phyloP scores from a whole-genome alignment of 139 green algal species.

The Gonium pectorale region DNA sequence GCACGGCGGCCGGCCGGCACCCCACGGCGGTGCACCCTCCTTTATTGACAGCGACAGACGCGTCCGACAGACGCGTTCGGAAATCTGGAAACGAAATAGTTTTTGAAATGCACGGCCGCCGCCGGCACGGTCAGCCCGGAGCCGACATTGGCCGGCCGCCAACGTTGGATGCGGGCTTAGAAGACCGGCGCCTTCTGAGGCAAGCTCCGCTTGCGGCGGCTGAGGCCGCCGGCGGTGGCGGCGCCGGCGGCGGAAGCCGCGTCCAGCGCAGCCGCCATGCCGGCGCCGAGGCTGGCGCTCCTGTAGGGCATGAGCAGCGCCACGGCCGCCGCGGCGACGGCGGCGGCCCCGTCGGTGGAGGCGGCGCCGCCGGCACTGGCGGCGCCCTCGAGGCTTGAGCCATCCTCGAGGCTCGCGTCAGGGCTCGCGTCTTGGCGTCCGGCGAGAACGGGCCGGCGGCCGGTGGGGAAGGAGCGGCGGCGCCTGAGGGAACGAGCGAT shows the following conservation, averaged over 20 bases:
- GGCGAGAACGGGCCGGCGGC: not conserved
- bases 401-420: not conserved
- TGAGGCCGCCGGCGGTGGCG: not conserved
- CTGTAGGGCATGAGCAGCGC: constrained; percentile 13
- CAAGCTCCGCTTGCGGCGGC: constrained; percentile 10
- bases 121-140: too few species aligned
- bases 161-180: not conserved
- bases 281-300: not conserved
- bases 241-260: not conserved
- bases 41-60: too few species aligned
- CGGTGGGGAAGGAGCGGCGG: not conserved
- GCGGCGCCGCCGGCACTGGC: not conserved
- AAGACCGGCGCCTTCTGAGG: not conserved
- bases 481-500: not conserved
- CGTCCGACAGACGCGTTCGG: too few species aligned
- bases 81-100: too few species aligned
- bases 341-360: not conserved
- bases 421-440: too few species aligned
- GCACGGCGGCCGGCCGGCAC: too few species aligned
- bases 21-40: too few species aligned
- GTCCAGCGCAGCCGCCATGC: not conserved
- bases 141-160: too few species aligned
- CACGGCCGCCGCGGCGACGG: not conserved
- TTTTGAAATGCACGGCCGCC: too few species aligned
- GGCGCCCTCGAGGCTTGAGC: not conserved